Evolutionary conservation across 352 stramenopile species (phyloP).

Genomic region (Peronospora destructor): DNA sequence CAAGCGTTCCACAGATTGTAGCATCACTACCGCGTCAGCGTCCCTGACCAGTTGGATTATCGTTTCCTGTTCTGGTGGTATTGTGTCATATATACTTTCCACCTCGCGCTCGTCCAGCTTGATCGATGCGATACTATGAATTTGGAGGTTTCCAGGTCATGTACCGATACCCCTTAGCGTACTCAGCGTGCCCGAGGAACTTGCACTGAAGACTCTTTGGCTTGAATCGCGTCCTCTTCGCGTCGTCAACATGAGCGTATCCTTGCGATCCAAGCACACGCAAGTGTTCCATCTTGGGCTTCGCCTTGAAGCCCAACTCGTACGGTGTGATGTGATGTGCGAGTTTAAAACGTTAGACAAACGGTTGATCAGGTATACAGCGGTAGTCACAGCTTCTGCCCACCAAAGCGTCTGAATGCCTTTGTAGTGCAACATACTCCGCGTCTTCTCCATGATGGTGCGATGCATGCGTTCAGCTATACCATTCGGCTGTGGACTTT

Average conservation of each 20-base stretch:
- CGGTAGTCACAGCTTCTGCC: background rate
- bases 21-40: background rate
- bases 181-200: slow-evolving; percentile 19
- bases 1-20: too few species aligned
- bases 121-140: slow-evolving; percentile 13
- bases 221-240: slow-evolving; percentile 24
- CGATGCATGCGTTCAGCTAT: too few species aligned
- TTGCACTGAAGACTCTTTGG: slow-evolving; percentile 22
- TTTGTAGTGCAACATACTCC: background rate
- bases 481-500: too few species aligned
- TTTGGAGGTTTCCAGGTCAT: slow-evolving; percentile 14
- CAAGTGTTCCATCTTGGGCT: slow-evolving; percentile 11
- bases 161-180: slow-evolving; percentile 18
- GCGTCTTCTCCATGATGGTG: background rate
- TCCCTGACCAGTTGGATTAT: slow-evolving; percentile 2
- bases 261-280: slow-evolving; percentile 29
- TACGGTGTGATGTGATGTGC: slow-evolving; percentile 10
- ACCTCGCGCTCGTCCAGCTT: slow-evolving; percentile 19
- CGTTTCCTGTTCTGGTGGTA: background rate
- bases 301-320: slow-evolving; percentile 17
- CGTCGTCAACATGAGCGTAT: too few species aligned
- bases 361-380: background rate
- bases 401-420: background rate
- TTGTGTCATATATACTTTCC: background rate
- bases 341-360: background rate